Conservation (phyloP, 164 flowering plant genomes). For the Piper betle region DNA sequence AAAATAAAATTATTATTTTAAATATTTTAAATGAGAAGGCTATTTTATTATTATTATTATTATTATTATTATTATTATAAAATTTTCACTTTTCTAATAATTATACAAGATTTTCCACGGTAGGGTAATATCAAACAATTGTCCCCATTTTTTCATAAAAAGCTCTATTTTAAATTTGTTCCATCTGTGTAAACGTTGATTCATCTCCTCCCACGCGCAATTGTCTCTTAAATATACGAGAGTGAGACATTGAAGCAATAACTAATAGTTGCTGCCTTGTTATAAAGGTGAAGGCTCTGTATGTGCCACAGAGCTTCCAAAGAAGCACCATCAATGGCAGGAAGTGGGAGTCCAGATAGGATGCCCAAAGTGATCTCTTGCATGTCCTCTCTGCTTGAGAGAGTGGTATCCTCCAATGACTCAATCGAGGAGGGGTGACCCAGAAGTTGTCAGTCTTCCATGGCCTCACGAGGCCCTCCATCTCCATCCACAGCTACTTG, state of each 20-base stretch:
- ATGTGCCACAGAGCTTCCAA: neutral
- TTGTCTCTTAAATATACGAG: too few species aligned
- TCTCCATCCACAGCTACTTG: conserved; percentile 38
- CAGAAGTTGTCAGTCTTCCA: conserved; percentile 41
- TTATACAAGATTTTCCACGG: too few species aligned
- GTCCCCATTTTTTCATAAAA: too few species aligned
- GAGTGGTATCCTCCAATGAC: conserved; percentile 31
- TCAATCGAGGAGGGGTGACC: neutral
- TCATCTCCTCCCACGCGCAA: too few species aligned
- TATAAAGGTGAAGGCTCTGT: neutral
- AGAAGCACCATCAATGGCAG: conserved; percentile 12
- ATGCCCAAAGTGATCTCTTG: conserved; percentile 22
- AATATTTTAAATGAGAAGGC: too few species aligned
- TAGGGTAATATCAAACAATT: too few species aligned
- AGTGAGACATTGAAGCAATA: neutral
- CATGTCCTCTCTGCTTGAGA: conserved; percentile 27
- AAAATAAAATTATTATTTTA: too few species aligned
- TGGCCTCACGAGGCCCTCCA: conserved; percentile 36
- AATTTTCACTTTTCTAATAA: too few species aligned
- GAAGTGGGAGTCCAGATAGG: conserved; percentile 6
- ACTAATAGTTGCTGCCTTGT: neutral
- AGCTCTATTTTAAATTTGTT: too few species aligned
- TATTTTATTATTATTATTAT: too few species aligned
- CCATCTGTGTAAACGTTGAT: too few species aligned
- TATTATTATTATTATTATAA: too few species aligned